These are phyloP conservation scores for Colletotrichum abscissum DNA, from an alignment of 2,329 filamentous ascomycete species.

Conservation along the genomic window DNA sequence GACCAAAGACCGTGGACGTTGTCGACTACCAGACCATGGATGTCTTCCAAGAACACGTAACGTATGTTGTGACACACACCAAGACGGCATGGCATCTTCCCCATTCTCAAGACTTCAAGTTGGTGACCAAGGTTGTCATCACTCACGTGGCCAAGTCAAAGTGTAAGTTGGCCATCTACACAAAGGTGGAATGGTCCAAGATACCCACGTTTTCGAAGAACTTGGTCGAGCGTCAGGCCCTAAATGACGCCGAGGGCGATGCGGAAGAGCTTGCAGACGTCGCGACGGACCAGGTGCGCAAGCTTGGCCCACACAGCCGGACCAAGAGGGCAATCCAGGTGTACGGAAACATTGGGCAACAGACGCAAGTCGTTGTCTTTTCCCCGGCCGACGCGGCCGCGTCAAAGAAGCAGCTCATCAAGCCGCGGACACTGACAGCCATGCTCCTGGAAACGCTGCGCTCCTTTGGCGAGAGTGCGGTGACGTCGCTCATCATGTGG, in stretches of 20 bases:
- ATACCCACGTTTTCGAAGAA: constrained; percentile 70
- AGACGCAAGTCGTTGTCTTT: constrained; percentile 72
- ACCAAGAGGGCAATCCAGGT: constrained; percentile 84
- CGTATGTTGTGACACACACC: constrained; percentile 72
- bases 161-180: constrained; percentile 90
- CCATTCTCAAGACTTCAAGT: constrained; percentile 79
- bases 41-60: constrained; percentile 79
- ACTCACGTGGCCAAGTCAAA: constrained; percentile 92
- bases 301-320: constrained; percentile 77
- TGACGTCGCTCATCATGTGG: constrained; percentile 83
- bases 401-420: constrained; percentile 68
- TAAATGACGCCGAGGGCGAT: constrained; percentile 79
- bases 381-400: constrained; percentile 59
- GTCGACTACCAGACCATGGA: constrained; percentile 90
- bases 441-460: constrained; percentile 79
- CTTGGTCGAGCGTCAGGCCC: constrained; percentile 76
- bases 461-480: constrained; percentile 80
- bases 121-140: constrained; percentile 92
- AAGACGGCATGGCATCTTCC: constrained; percentile 87
- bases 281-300: constrained; percentile 80
- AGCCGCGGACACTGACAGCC: constrained; percentile 70
- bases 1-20: constrained; percentile 70
- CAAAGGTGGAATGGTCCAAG: constrained; percentile 87
- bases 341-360: constrained; percentile 79
- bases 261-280: constrained; percentile 81